Base-by-base conservation (phyloP, 306 rosid genomes). In the Prunus mume region DNA sequence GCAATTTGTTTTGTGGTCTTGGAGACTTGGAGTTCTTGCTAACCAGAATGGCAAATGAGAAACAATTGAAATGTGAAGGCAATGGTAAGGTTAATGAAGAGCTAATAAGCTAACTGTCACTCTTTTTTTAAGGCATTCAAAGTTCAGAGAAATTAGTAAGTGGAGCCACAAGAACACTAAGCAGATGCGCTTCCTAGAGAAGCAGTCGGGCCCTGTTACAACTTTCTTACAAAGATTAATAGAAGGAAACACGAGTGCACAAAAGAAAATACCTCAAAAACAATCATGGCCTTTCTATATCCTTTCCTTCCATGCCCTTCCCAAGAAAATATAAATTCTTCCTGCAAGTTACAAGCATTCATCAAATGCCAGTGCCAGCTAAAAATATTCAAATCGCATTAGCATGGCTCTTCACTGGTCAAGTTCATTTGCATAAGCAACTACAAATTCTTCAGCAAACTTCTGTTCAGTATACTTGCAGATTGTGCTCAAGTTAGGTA, bases 41-140 rank as follows among this genome's bases (percentile, higher is more conserved):
- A 18, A 34, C 9, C 72, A 3, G 72, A 71, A 73, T 72, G 74
- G 27, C 64, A 54, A 46, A 17, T 25, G 46, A 78, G 13, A 25
- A 63, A 5, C 68, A 32, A 20, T 47, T 5, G 76, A 82, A 84
- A 50, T 90, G 93, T 86, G 76, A 82, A 65, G 7, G 38, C 38
- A 32, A 32, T 7, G 90, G 93, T 30, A 64, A 73, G 70, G 87
- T 88, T 2, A 67, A 25, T 30, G 52, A 78, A 58, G 65, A 83
- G 78, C 68, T 85, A 49, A 76, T 0, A 69, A 81, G 83, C 13
- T 34, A 34, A 6, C 43, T 34, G 43, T 6, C 9, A 34, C 43
- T 34, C 43, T 4, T 6, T 34, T 32, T 34, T 6, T 34, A 34
- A 34, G 43, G 43, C 9, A 34, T 34, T 34, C 41, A 34, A 34